Conservation (phyloP, 208 protist genomes). For the Trypanosoma conorhini region DNA sequence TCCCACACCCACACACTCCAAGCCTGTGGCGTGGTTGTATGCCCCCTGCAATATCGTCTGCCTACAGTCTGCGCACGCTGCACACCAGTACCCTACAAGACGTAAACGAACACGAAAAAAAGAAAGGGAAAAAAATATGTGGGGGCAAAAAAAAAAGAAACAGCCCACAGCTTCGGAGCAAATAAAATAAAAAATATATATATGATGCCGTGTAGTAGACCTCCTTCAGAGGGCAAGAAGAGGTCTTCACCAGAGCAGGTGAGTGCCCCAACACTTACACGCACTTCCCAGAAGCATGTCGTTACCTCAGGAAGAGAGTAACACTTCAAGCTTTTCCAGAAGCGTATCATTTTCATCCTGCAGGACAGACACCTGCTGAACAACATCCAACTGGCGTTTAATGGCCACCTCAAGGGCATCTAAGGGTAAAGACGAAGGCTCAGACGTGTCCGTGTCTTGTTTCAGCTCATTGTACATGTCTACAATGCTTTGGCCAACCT, state of each 20-base stretch:
- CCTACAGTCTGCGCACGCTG: neutral
- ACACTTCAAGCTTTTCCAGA: slow-evolving; percentile 50
- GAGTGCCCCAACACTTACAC: neutral
- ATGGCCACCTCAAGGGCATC: slow-evolving; percentile 84
- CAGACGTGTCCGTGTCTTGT: slow-evolving; percentile 37
- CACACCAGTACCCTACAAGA: neutral
- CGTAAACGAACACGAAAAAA: neutral
- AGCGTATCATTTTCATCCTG: slow-evolving; percentile 65
- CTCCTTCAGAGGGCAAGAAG: neutral
- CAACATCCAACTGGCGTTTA: slow-evolving; percentile 63
- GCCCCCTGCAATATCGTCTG: neutral
- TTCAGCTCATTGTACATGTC: slow-evolving; percentile 80
- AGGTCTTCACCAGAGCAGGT: neutral
- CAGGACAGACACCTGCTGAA: slow-evolving; percentile 59
- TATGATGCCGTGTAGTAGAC: neutral
- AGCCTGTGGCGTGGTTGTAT: neutral
- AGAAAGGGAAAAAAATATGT: slow-evolving; percentile 2
- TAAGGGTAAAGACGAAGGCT: slow-evolving; percentile 48
- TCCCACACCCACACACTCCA: neutral
- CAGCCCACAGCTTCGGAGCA: neutral
- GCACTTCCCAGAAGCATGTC: neutral
- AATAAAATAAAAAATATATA: slow-evolving; percentile 9
- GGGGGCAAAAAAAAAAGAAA: neutral
- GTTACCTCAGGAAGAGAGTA: slow-evolving; percentile 36
- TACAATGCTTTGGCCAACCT: slow-evolving; percentile 63